A percentile compares a stretch with the other conserved stretches of the same genome.
These are phyloP conservation scores for Aaosphaeria arxii DNA, from an alignment of 2,329 filamentous ascomycete species.

Conservation along the genomic window DNA sequence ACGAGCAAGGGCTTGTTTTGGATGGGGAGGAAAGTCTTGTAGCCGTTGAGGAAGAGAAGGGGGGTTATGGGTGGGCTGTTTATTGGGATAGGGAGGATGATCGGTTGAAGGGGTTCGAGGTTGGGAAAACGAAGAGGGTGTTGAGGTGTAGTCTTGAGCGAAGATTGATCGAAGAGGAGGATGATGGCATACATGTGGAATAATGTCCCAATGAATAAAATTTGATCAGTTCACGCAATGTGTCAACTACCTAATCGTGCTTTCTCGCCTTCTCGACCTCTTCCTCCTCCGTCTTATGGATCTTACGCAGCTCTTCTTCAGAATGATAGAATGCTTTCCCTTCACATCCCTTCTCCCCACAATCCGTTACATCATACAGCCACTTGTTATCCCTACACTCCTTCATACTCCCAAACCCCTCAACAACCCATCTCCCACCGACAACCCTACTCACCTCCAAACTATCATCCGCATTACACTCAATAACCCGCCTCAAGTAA, in stretches of 20 bases:
- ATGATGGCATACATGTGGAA: background rate
- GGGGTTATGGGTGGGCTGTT: conserved; percentile 50
- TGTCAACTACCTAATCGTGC: too few relatives aligned
- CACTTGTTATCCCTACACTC: conserved; percentile 10
- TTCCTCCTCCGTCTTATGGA: too few relatives aligned
- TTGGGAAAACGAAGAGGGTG: conserved; percentile 39
- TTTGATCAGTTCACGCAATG: too few relatives aligned
- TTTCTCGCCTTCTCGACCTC: too few relatives aligned
- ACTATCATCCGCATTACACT: conserved; percentile 12
- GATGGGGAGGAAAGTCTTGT: conserved; percentile 56
- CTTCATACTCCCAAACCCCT: conserved; percentile 6
- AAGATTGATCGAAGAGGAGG: conserved; percentile 28
- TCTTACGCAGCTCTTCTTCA: too few relatives aligned
- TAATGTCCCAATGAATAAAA: too few relatives aligned
- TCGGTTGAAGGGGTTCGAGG: conserved; percentile 37
- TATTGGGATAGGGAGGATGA: conserved; percentile 51
- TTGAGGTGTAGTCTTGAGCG: conserved; percentile 46
- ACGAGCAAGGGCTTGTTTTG: conserved; percentile 51
- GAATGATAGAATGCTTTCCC: too few relatives aligned
- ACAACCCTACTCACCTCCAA: conserved; percentile 4
- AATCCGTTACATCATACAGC: conserved; percentile 1
- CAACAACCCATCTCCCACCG: conserved; percentile 1
- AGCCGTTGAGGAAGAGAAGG: conserved; percentile 52
- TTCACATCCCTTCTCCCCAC: too few relatives aligned
- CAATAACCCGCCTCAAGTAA: conserved; percentile 9